These are phyloP conservation scores for Nelumbo lutea DNA, from an alignment of 164 flowering plant species.

Conservation along the genomic window DNA sequence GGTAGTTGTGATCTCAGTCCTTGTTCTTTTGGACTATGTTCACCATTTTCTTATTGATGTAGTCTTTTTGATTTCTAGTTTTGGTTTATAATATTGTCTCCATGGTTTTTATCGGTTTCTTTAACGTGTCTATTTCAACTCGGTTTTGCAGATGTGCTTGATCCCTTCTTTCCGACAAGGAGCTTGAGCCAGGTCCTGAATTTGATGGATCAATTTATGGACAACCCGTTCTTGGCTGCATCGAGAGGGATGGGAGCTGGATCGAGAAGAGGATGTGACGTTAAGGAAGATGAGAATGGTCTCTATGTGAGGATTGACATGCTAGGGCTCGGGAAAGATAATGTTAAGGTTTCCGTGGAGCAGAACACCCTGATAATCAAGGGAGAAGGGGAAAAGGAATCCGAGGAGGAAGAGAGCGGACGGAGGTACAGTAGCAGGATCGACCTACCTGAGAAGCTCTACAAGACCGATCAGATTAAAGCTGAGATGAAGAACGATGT, in stretches of 20 bases:
- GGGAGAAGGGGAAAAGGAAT: no score
- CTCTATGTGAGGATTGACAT: slow-evolving; percentile 53
- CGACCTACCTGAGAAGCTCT: slow-evolving; percentile 15
- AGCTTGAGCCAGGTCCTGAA: slow-evolving; percentile 65
- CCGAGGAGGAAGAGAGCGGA: no score
- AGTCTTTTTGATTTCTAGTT: background rate
- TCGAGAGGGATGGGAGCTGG: slow-evolving; percentile 35
- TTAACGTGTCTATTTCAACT: background rate
- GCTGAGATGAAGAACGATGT: slow-evolving; percentile 14
- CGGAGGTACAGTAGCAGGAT: slow-evolving; percentile 22
- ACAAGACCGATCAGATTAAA: slow-evolving; percentile 25
- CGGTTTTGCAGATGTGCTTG: no score
- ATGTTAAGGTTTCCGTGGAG: slow-evolving; percentile 39
- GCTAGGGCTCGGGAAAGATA: slow-evolving; percentile 71
- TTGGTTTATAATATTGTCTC: background rate
- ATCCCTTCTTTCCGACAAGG: slow-evolving; percentile 19
- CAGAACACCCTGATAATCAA: no score
- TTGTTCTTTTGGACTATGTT: no score
- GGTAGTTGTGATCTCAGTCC: slow-evolving; percentile 31
- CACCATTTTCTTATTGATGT: background rate
- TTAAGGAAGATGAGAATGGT: slow-evolving; percentile 48
- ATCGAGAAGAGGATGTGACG: slow-evolving; percentile 54
- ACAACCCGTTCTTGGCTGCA: slow-evolving; percentile 27
- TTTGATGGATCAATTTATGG: slow-evolving; percentile 16
- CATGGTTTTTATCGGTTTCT: background rate